A percentile compares a stretch with the other conserved stretches of the same genome.
Conservation (phyloP, 2,329 filamentous ascomycete genomes). For the Neofusicoccum parvum region DNA sequence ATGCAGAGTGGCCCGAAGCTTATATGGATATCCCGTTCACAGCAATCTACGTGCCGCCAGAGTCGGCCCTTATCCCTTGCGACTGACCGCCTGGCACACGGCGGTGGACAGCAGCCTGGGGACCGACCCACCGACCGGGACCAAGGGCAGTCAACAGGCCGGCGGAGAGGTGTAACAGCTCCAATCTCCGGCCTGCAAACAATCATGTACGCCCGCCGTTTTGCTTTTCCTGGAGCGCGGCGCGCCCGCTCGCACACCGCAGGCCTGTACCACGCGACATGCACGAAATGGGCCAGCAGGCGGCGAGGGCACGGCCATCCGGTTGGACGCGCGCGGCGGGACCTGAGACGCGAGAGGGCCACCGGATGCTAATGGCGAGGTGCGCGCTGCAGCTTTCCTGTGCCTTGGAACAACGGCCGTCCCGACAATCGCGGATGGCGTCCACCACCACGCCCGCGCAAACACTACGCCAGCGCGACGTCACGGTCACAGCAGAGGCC, state of each 20-base stretch:
- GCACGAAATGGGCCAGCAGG: slow-evolving; percentile 9
- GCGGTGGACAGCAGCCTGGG: background rate
- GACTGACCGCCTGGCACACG: slow-evolving; percentile 5
- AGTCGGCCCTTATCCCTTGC: slow-evolving; percentile 19
- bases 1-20: slow-evolving; percentile 17
- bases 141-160: slow-evolving; percentile 10
- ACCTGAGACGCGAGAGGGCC: slow-evolving; percentile 15
- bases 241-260: background rate
- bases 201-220: slow-evolving; percentile 15
- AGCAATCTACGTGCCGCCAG: slow-evolving; percentile 17
- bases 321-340: slow-evolving; percentile 17
- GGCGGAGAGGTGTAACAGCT: slow-evolving; percentile 4
- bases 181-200: slow-evolving; percentile 20
- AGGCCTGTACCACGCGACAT: slow-evolving; percentile 19
- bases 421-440: slow-evolving; percentile 19
- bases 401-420: slow-evolving; percentile 22
- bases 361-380: slow-evolving; percentile 11
- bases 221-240: slow-evolving; percentile 18
- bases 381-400: slow-evolving; percentile 18
- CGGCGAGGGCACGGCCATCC: background rate
- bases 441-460: slow-evolving; percentile 1
- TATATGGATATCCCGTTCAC: slow-evolving; percentile 17
- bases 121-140: slow-evolving; percentile 15
- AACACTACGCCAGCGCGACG: slow-evolving; percentile 13
- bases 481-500: background rate